phyloP scores from a whole-genome alignment of 345 rosid species.

The Mallotus nudiflorus region DNA sequence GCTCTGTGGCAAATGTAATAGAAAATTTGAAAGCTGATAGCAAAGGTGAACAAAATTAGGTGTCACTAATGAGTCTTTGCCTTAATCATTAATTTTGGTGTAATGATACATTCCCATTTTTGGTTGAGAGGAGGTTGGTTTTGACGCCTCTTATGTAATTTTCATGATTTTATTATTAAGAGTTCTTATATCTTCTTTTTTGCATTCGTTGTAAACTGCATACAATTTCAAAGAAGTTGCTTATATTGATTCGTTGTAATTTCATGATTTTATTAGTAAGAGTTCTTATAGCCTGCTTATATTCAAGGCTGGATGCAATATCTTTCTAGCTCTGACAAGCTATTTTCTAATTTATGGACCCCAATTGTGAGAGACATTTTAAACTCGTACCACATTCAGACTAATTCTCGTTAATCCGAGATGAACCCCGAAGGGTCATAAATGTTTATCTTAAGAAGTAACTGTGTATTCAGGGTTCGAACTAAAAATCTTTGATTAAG shows the following conservation, averaged over 20 bases:
- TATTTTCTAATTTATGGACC: too few species aligned
- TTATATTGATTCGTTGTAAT: neutral
- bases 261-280: neutral
- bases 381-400: too few species aligned
- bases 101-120: neutral
- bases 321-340: too few species aligned
- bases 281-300: neutral
- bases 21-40: constrained; percentile 48
- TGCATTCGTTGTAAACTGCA: too few species aligned
- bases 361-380: too few species aligned
- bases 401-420: too few species aligned
- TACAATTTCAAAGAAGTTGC: too few species aligned
- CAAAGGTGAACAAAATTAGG: constrained; percentile 35
- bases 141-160: neutral
- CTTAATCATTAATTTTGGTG: neutral
- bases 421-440: too few species aligned
- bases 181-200: neutral
- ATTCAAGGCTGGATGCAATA: too few species aligned
- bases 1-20: constrained; percentile 40
- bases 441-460: too few species aligned
- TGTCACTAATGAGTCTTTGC: neutral
- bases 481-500: too few species aligned
- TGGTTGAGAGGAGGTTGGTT: neutral
- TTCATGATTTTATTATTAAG: neutral
- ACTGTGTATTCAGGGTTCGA: too few species aligned